These are phyloP conservation scores for Quercus suber DNA, from an alignment of 306 rosid genomes.

Conservation along the genomic window DNA sequence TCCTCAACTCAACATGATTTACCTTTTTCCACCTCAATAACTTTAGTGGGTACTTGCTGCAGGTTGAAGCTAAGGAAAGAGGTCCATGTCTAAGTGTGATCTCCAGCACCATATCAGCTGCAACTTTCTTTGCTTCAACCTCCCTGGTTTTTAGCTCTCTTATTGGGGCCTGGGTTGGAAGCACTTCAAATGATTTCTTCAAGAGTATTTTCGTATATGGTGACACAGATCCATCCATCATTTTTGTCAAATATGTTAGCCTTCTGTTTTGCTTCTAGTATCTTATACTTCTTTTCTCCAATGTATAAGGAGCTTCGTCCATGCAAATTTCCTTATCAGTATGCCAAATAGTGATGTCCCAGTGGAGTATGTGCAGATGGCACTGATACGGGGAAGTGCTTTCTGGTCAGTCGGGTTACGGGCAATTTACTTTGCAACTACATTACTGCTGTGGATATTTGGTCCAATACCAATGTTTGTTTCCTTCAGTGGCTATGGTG, in stretches of 20 bases:
- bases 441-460: not conserved
- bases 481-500: conserved; percentile 1
- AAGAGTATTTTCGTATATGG: not conserved
- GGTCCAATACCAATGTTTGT: not conserved
- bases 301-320: not conserved
- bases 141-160: not conserved
- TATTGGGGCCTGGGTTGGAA: not conserved
- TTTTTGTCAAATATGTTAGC: not conserved
- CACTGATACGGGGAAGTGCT: not conserved
- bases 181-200: not conserved
- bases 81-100: not conserved
- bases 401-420: not conserved
- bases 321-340: not conserved
- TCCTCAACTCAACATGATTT: not conserved
- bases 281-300: not conserved
- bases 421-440: not conserved
- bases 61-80: not conserved
- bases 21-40: not conserved
- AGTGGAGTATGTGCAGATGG: not conserved
- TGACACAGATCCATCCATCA: not conserved
- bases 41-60: conserved; percentile 1
- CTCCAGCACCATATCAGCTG: not conserved
- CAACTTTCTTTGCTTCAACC: conserved; percentile 3
- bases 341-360: not conserved
- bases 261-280: not conserved